phyloP scores from a whole-genome alignment of 2,329 filamentous ascomycete species.

The Thyridium curvatum region DNA sequence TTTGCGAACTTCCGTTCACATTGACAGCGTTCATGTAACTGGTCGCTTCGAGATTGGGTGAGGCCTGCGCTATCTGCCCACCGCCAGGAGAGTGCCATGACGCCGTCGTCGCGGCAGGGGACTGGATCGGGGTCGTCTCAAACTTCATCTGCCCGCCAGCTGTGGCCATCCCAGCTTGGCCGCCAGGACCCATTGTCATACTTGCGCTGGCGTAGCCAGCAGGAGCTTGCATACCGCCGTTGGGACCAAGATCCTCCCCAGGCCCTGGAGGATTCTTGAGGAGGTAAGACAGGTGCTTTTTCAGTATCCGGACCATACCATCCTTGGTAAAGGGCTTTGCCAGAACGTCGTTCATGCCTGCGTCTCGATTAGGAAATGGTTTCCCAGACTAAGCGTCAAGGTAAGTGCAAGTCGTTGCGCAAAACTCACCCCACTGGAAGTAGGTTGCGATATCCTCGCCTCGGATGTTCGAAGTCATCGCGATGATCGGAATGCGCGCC shows the following conservation, averaged over 20 bases:
- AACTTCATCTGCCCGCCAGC: conserved; percentile 38
- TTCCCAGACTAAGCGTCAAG: too few relatives aligned
- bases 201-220: conserved; percentile 3
- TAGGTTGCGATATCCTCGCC: conserved; percentile 96
- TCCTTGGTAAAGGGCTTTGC: conserved; percentile 95
- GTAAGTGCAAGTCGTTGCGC: conserved; percentile 7
- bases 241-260: conserved; percentile 19
- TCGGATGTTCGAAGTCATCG: conserved; percentile 98
- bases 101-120: conserved; percentile 37
- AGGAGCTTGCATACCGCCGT: conserved; percentile 13
- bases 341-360: conserved; percentile 95
- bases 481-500: conserved; percentile 79
- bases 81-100: conserved; percentile 44
- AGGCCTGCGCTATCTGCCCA: conserved; percentile 40
- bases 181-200: conserved; percentile 9
- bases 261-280: conserved; percentile 56
- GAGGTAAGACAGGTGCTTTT: conserved; percentile 81
- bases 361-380: not conserved
- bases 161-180: conserved; percentile 21
- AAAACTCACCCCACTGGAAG: conserved; percentile 79
- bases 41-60: conserved; percentile 38
- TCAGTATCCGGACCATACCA: conserved; percentile 76
- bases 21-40: conserved; percentile 37
- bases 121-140: conserved; percentile 49
- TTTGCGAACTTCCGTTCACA: conserved; percentile 31